Evolutionary conservation across 228 moss, liverwort and hornwort species (phyloP), one percentile per base, ranked within the genome.

Genomic region (Sphagnum magellanicum): DNA sequence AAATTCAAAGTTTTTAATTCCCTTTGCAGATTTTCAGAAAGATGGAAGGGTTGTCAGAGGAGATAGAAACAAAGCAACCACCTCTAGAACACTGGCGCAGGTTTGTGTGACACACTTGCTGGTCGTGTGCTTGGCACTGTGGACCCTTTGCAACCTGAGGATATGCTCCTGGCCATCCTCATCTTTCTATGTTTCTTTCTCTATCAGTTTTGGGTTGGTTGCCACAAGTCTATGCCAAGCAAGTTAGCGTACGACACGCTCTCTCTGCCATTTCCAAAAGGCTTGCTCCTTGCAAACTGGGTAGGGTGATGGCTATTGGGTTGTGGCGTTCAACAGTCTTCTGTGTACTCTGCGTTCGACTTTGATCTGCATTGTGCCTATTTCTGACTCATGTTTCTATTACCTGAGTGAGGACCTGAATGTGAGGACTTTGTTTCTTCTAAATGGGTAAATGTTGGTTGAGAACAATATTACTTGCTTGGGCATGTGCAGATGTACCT

Each of bases 11-110:
- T 6, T 5, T 14, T 17, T 7, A 5, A n/a, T n/a, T 61, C n/a
- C 60, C n/a, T 5, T 14, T 70, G 66, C 86, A 92, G 91, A 93
- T 98, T 67, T 98, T 98, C 77, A 82, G 93, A 67, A 98, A 87
- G 75, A 85, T 91, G 85, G 91, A 91, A 53, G 93, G 89, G 64
- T 72, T 93, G 74, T 80, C 84, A n/a, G 82, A 70, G 61, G 93
- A 93, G 77, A 90, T 90, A 69, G 87, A 81, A 74, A 74, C 74
- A 48, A 84, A 75, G 77, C 89, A 98, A 83, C 91, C 91, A 48
- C 91, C 93, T 32, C 65, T 90, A 67, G 88, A 91, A 69, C 93
- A 93, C 59, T 93, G 97, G 93, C 91, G 93, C 84, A 89, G 87
- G 81, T 93, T 97, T 78, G 88, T 91, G 74, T 97, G 53, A 97